A percentile compares a stretch with the other conserved stretches of the same genome.
Conservation (phyloP, 768 basidiomycete species). For the Phaffia australis region DNA sequence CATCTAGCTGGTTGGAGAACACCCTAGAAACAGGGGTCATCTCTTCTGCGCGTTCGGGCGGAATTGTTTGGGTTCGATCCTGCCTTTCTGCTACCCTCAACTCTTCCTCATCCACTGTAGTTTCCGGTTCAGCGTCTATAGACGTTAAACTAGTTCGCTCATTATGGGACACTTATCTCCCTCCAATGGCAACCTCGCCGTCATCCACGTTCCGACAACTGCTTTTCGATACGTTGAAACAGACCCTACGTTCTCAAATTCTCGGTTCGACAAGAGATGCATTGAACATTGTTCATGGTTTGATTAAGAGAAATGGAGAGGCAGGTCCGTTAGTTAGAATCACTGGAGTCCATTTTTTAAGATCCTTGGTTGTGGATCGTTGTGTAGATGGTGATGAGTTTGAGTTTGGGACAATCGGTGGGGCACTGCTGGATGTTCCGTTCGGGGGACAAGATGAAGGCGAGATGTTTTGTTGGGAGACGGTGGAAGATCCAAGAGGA, state of each 20-base stretch:
- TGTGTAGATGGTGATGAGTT: neutral
- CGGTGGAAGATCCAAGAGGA: constrained; percentile 7
- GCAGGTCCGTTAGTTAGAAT: constrained; percentile 1
- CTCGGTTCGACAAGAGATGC: neutral
- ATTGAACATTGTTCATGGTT: neutral
- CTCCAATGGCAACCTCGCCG: constrained; percentile 11
- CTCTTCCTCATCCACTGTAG: too few relatives aligned
- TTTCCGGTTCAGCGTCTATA: neutral
- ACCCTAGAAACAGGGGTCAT: neutral
- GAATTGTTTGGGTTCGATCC: neutral
- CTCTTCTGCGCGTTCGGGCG: neutral
- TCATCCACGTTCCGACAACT: neutral
- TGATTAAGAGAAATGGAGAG: neutral
- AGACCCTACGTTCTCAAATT: neutral
- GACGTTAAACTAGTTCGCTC: neutral
- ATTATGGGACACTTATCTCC: constrained; percentile 15
- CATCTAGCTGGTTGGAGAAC: constrained; percentile 7
- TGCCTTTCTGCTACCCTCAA: constrained; percentile 3
- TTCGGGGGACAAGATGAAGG: neutral
- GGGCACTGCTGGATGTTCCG: neutral
- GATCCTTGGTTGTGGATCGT: neutral
- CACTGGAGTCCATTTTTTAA: constrained; percentile 7
- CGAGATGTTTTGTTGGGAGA: constrained; percentile 7
- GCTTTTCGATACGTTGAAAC: constrained; percentile 2
- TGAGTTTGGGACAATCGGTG: neutral